phyloP scores from a whole-genome alignment of 73 alveolate genomes.

The Uronychia setigera region DNA sequence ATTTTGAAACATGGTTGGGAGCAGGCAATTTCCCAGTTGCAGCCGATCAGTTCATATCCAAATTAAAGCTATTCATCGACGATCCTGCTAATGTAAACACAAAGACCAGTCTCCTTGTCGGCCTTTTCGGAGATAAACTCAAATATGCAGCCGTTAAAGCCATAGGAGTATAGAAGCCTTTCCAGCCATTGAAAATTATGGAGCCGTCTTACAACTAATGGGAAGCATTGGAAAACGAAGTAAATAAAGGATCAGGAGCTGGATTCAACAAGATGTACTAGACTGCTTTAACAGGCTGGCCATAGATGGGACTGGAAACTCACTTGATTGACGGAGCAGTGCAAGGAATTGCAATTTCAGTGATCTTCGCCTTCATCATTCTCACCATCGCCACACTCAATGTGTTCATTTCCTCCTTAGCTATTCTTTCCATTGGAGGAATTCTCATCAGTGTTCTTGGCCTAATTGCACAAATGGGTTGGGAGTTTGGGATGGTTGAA shows the following conservation, averaged over 20 bases:
- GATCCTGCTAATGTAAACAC: neutral
- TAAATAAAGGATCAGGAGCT: neutral
- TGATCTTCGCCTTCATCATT: slow-evolving; percentile 10
- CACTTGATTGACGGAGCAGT: slow-evolving; percentile 1
- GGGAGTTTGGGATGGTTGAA: slow-evolving; percentile 31
- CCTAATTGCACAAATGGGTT: neutral
- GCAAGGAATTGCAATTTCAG: neutral
- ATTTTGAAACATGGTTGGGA: slow-evolving; percentile 1
- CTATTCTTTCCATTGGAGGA: slow-evolving; percentile 9
- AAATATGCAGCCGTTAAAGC: neutral
- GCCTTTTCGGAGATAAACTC: neutral
- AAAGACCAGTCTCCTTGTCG: neutral
- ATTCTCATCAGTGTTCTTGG: slow-evolving; percentile 4
- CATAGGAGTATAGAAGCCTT: neutral
- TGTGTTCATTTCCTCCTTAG: neutral
- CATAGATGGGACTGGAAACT: neutral
- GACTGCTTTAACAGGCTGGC: neutral
- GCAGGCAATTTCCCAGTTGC: slow-evolving; percentile 12
- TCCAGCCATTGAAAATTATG: neutral
- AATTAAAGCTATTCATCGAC: neutral
- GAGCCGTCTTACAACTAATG: slow-evolving; percentile 1
- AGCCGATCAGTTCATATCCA: neutral
- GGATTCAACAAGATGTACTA: neutral
- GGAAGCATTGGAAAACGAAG: neutral
- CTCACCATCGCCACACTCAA: slow-evolving; percentile 1